These are phyloP conservation scores for Spathaspora girioi DNA, from an alignment of 805 yeast genomes.

Conservation along the genomic window DNA sequence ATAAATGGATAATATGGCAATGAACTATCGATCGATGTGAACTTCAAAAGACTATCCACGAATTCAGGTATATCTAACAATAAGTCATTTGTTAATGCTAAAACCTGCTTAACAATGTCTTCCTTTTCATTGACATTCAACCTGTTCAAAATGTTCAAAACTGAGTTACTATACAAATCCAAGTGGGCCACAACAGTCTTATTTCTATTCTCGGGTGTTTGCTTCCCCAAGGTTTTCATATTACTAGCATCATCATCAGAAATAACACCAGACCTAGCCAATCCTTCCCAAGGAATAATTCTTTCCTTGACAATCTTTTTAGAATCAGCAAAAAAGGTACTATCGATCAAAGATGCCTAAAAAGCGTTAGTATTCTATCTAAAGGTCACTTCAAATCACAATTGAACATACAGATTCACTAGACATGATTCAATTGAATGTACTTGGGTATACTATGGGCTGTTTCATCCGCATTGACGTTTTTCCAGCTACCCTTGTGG, in stretches of 20 bases:
- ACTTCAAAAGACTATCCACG: constrained; percentile 36
- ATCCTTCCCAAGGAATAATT: constrained; percentile 90
- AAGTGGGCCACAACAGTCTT: constrained; percentile 41
- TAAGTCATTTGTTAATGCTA: constrained; percentile 61
- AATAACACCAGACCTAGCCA: constrained; percentile 68
- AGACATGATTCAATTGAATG: constrained; percentile 12
- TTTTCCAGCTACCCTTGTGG: not conserved
- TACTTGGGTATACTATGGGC: constrained; percentile 44
- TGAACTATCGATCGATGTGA: constrained; percentile 38
- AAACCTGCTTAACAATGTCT: constrained; percentile 62
- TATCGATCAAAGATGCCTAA: constrained; percentile 50
- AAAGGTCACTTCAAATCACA: too few species aligned
- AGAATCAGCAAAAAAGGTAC: constrained; percentile 62
- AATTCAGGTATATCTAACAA: constrained; percentile 37
- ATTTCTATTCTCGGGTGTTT: constrained; percentile 39
- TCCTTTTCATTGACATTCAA: constrained; percentile 44
- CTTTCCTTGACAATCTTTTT: constrained; percentile 69
- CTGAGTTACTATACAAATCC: constrained; percentile 50
- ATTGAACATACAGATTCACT: constrained; percentile 5
- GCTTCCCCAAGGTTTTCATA: constrained; percentile 51
- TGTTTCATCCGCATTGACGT: not conserved
- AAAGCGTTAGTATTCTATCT: constrained; percentile 4
- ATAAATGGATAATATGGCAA: constrained; percentile 54
- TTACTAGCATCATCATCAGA: constrained; percentile 64
- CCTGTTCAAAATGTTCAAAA: constrained; percentile 52